A percentile compares a stretch with the other conserved stretches of the same genome.
These are phyloP conservation scores for Fraxinus angustifolia DNA, from an alignment of 305 asterid species.

Conservation along the genomic window DNA sequence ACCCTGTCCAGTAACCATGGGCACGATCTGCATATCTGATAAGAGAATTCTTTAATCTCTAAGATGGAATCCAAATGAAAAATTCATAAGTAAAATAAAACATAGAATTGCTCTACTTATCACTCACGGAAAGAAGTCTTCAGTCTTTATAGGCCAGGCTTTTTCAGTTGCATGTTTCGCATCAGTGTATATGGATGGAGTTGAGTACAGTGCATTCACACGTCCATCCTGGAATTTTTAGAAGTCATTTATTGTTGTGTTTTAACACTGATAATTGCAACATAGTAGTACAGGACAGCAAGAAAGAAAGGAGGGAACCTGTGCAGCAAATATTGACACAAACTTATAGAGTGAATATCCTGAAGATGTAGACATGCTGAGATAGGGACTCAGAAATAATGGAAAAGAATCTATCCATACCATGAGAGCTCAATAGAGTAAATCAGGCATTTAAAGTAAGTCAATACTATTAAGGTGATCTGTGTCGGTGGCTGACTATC, in stretches of 20 bases:
- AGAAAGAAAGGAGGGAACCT: not conserved
- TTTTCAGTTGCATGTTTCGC: constrained; percentile 54
- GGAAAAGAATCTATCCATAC: not conserved
- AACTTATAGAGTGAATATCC: not conserved
- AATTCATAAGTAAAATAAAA: not conserved
- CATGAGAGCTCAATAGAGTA: not conserved
- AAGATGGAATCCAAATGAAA: constrained; percentile 10
- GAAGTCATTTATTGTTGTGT: constrained; percentile 13
- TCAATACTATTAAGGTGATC: not conserved
- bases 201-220: constrained; percentile 73
- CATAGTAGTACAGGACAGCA: not conserved
- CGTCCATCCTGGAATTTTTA: constrained; percentile 61
- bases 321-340: not conserved
- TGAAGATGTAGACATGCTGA: not conserved
- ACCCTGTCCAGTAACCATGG: constrained; percentile 76
- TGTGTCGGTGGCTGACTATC: not conserved
- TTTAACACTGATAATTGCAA: not conserved
- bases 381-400: not conserved
- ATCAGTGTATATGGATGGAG: constrained; percentile 69
- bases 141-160: constrained; percentile 65
- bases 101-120: constrained; percentile 1
- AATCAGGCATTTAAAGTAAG: not conserved
- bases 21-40: constrained; percentile 60
- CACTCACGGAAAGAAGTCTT: constrained; percentile 74
- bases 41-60: constrained; percentile 7